Conservation (phyloP, 129 eudicot genomes). For the Kitagawia praeruptora region DNA sequence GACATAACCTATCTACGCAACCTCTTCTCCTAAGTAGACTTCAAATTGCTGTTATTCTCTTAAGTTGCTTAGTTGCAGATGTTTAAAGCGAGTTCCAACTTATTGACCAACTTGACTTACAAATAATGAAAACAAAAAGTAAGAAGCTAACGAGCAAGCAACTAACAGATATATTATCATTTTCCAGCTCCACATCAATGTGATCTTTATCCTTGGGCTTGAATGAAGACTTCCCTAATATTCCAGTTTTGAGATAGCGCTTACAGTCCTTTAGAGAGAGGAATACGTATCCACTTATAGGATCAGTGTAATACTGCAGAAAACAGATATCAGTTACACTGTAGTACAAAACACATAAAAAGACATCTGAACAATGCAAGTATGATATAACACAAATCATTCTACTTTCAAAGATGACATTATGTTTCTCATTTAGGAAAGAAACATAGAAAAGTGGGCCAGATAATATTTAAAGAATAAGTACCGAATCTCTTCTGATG, state of each 20-base stretch:
- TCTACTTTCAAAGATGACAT: background rate
- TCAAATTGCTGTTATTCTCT: background rate
- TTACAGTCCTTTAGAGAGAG: conserved; percentile 55
- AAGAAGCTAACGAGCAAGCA: background rate
- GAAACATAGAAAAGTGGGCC: background rate
- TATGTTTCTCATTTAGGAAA: background rate
- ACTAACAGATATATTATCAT: conserved; percentile 23
- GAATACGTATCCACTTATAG: conserved; percentile 61
- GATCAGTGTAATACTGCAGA: conserved; percentile 73
- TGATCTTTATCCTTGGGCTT: conserved; percentile 31
- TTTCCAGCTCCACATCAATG: conserved; percentile 11
- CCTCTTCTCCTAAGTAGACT: background rate
- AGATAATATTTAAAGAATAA: background rate
- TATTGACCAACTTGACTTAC: background rate
- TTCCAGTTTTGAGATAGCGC: conserved; percentile 65
- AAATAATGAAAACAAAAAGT: background rate
- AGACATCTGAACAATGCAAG: background rate
- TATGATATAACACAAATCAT: background rate
- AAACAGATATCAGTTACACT: conserved; percentile 9
- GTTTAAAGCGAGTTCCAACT: background rate
- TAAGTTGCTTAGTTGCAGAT: background rate
- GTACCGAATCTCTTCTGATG: conserved; percentile 46
- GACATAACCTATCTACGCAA: too few species aligned
- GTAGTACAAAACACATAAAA: background rate
- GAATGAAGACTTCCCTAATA: conserved; percentile 30